Conservation (phyloP, 495 filamentous ascomycete species). For the Xylaria castorea region DNA sequence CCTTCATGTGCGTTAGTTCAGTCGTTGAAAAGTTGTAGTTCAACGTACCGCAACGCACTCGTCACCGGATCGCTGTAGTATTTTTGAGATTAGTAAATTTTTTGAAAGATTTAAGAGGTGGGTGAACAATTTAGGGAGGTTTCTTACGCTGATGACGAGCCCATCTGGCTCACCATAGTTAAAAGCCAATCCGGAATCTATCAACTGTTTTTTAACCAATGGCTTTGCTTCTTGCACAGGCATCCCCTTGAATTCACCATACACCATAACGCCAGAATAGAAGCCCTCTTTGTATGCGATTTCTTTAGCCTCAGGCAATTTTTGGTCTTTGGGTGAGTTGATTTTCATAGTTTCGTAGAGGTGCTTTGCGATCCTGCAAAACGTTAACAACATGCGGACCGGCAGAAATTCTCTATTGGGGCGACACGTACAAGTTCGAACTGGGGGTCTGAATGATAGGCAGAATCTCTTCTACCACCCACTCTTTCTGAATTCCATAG, state of each 20-base stretch:
- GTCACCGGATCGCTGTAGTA: constrained; percentile 75
- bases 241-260: constrained; percentile 88
- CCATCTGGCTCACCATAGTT: constrained; percentile 92
- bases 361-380: constrained; percentile 66
- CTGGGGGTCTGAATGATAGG: constrained; percentile 91
- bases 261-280: constrained; percentile 91
- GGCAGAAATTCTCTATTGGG: background rate
- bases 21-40: no score
- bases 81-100: background rate
- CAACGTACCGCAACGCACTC: constrained; percentile 73
- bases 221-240: constrained; percentile 85
- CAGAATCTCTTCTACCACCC: constrained; percentile 85
- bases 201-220: constrained; percentile 79
- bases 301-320: constrained; percentile 92
- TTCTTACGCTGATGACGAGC: constrained; percentile 63
- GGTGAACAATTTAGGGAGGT: background rate
- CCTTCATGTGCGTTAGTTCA: constrained; percentile 38
- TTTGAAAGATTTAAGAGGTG: background rate
- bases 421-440: constrained; percentile 63
- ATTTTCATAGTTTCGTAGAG: constrained; percentile 96
- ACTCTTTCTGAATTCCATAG: constrained; percentile 96
- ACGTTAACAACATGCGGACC: background rate
- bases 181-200: constrained; percentile 83
- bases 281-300: constrained; percentile 97
- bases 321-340: constrained; percentile 90